These are phyloP conservation scores for Ambrosiella cleistominuta DNA, from an alignment of 2,329 filamentous ascomycete species.

Conservation along the genomic window DNA sequence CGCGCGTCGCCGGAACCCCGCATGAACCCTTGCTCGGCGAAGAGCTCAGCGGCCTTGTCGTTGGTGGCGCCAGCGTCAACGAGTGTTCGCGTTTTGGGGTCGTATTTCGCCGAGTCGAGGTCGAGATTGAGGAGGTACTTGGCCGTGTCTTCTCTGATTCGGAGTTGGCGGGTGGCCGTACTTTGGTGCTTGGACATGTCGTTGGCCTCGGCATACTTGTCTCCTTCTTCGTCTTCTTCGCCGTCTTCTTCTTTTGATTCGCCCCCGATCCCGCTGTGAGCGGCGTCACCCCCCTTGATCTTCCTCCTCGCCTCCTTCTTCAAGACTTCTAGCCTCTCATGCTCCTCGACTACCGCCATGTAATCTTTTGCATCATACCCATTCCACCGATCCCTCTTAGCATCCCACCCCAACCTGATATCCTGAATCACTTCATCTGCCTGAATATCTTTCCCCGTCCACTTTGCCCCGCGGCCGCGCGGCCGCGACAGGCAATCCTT, in stretches of 20 bases:
- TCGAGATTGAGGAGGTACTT: constrained; percentile 94
- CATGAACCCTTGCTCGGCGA: constrained; percentile 87
- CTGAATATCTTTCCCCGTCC: constrained; percentile 83
- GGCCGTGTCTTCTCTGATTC: constrained; percentile 88
- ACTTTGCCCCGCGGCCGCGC: constrained; percentile 75
- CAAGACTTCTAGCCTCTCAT: constrained; percentile 68
- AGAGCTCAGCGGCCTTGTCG: constrained; percentile 64
- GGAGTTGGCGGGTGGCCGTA: constrained; percentile 75
- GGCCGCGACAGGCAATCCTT: constrained; percentile 86
- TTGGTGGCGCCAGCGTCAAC: constrained; percentile 68
- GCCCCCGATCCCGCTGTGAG: too few relatives aligned
- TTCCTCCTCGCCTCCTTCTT: constrained; percentile 36
- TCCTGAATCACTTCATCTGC: constrained; percentile 79
- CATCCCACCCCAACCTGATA: constrained; percentile 83
- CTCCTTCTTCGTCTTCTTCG: constrained; percentile 27
- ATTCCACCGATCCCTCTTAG: constrained; percentile 94
- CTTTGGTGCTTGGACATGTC: constrained; percentile 92
- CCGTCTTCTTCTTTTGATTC: constrained; percentile 18
- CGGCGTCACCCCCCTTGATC: constrained; percentile 31
- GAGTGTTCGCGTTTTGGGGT: constrained; percentile 87
- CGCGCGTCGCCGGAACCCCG: constrained; percentile 76
- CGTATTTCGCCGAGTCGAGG: constrained; percentile 90
- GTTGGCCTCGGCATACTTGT: constrained; percentile 81
- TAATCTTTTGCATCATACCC: constrained; percentile 90
- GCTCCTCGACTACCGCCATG: constrained; percentile 71